A percentile compares a stretch with the other conserved stretches of the same genome.
Evolutionary conservation across 371 early-diverging fungal genomes (phyloP).

Genomic region (Saksenaea oblongispora): DNA sequence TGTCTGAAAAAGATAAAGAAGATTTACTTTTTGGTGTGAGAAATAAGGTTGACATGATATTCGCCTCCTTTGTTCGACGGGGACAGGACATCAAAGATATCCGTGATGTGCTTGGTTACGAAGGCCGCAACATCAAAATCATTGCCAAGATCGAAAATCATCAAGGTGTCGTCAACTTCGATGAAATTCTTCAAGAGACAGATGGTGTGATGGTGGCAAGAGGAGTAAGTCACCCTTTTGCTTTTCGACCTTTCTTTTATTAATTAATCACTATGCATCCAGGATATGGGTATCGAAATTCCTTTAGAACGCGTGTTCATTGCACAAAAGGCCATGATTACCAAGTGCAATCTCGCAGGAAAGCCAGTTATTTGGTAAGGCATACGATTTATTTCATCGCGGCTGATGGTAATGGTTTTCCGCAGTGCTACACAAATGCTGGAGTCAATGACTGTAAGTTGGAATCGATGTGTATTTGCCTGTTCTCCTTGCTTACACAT

Average conservation of each 20-base stretch:
- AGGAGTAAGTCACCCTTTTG: conserved; percentile 59
- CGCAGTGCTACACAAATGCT: conserved; percentile 97
- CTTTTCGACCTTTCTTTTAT: not conserved
- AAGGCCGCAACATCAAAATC: conserved; percentile 87
- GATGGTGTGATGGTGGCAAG: conserved; percentile 99
- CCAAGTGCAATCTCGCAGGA: conserved; percentile 90
- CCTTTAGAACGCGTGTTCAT: conserved; percentile 90
- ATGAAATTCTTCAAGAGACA: conserved; percentile 90
- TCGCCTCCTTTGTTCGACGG: conserved; percentile 96
- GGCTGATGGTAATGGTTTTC: not conserved
- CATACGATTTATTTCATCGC: not conserved
- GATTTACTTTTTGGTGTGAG: conserved; percentile 93
- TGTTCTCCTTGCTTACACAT: not conserved
- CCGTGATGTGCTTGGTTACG: conserved; percentile 78
- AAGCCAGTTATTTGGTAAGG: conserved; percentile 92
- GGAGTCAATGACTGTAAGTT: conserved; percentile 93
- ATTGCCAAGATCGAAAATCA: conserved; percentile 96
- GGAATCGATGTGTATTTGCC: not conserved
- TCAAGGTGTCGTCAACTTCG: conserved; percentile 96
- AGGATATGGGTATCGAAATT: conserved; percentile 97
- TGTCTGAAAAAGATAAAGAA: conserved; percentile 92
- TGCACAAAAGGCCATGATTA: conserved; percentile 97
- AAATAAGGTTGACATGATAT: conserved; percentile 93
- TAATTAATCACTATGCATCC: not conserved
- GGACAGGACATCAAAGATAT: conserved; percentile 89